These are phyloP conservation scores for Trichocomaceae sp. DNA, from an alignment of 2,329 filamentous ascomycete genomes.

Conservation along the genomic window DNA sequence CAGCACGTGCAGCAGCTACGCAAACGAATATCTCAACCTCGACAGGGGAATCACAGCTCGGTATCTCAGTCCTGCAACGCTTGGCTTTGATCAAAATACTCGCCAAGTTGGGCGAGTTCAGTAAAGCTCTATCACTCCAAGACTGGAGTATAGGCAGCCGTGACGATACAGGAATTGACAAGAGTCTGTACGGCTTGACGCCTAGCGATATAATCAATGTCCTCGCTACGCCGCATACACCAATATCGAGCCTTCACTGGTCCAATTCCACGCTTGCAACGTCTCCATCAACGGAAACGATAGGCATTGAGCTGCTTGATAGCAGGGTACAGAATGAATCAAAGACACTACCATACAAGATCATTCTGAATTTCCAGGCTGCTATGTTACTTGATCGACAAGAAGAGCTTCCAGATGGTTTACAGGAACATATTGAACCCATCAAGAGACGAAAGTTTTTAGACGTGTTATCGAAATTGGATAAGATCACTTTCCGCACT, in stretches of 20 bases:
- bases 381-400: conserved; percentile 1
- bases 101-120: background rate
- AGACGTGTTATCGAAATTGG: background rate
- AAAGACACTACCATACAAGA: background rate
- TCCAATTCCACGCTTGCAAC: background rate
- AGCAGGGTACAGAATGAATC: background rate
- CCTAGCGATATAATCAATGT: conserved; percentile 7
- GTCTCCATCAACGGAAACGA: background rate
- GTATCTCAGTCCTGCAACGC: no score
- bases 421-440: background rate
- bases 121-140: background rate
- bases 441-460: conserved; percentile 1
- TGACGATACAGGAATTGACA: background rate
- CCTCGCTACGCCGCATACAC: background rate
- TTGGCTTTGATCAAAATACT: background rate
- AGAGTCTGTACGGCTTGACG: background rate
- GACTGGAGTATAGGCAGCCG: no score
- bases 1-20: no score
- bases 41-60: no score
- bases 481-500: background rate
- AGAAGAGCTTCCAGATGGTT: no score
- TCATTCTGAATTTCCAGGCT: conserved; percentile 5
- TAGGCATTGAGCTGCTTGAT: conserved; percentile 1
- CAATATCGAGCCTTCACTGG: no score
- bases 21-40: no score